phyloP scores from a whole-genome alignment of 139 green algal species.

The Ettlia oleoabundans region DNA sequence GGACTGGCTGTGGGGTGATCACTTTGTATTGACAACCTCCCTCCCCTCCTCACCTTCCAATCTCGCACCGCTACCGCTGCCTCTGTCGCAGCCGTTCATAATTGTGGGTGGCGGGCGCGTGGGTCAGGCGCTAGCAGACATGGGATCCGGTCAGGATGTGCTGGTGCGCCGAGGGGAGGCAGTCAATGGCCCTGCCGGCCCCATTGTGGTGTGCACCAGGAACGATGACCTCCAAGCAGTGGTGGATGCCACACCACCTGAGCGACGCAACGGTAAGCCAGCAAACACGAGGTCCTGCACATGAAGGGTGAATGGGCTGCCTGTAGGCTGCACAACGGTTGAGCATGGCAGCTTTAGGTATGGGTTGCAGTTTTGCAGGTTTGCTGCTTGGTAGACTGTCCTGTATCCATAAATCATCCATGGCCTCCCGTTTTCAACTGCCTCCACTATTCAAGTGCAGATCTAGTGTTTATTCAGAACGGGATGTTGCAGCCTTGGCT shows the following conservation, averaged over 20 bases:
- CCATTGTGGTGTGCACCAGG: slow-evolving; percentile 91
- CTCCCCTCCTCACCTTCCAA: background rate
- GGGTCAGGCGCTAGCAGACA: slow-evolving; percentile 78
- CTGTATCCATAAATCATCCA: no score
- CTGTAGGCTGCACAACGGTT: no score
- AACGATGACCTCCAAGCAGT: slow-evolving; percentile 87
- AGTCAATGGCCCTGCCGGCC: slow-evolving; percentile 58
- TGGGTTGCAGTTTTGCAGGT: no score
- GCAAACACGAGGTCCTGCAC: no score
- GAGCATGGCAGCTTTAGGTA: no score
- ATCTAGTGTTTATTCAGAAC: slow-evolving; percentile 99
- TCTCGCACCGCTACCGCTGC: no score
- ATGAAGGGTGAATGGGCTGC: no score
- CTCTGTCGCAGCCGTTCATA: slow-evolving; percentile 59
- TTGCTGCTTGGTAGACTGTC: no score
- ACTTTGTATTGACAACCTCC: background rate
- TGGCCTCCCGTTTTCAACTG: no score
- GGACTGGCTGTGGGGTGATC: no score
- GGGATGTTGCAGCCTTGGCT: slow-evolving; percentile 98
- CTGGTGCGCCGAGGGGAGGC: slow-evolving; percentile 67
- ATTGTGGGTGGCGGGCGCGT: slow-evolving; percentile 88
- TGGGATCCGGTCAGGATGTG: slow-evolving; percentile 73
- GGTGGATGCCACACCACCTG: slow-evolving; percentile 70
- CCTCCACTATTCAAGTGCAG: slow-evolving; percentile 51
- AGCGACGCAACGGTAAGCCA: slow-evolving; percentile 64